A percentile compares a stretch with the other conserved stretches of the same genome.
These are phyloP conservation scores for Penicillium freii DNA, from an alignment of 2,329 filamentous ascomycete species.

Conservation along the genomic window DNA sequence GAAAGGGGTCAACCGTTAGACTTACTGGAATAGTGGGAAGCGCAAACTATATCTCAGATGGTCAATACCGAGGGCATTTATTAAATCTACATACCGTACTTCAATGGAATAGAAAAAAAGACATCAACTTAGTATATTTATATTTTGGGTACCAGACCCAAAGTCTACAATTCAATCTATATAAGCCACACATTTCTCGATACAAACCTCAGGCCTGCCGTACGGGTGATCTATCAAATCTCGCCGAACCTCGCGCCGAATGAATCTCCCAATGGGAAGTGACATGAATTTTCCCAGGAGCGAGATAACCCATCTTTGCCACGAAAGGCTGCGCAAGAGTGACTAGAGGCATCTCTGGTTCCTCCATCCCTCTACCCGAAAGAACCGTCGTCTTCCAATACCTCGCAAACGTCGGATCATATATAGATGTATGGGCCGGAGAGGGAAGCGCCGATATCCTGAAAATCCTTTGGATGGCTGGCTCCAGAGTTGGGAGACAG, in stretches of 20 bases:
- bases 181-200: not conserved
- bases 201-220: slow-evolving; percentile 4
- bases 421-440: not conserved
- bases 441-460: slow-evolving; percentile 4
- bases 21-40: not conserved
- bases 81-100: not conserved
- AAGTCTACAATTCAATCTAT: not conserved
- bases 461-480: slow-evolving; percentile 7
- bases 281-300: slow-evolving; percentile 21
- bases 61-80: not conserved
- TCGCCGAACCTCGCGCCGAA: slow-evolving; percentile 22
- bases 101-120: not conserved
- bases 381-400: slow-evolving; percentile 17
- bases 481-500: slow-evolving; percentile 15
- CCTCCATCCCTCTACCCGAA: slow-evolving; percentile 8
- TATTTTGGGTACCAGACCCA: not conserved
- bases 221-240: slow-evolving; percentile 18
- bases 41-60: too few relatives aligned
- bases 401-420: slow-evolving; percentile 4
- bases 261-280: slow-evolving; percentile 28
- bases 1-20: too few relatives aligned
- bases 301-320: slow-evolving; percentile 18
- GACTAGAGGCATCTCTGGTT: slow-evolving; percentile 17
- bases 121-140: not conserved
- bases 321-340: slow-evolving; percentile 11